Evolutionary conservation across 257 asterid species (phyloP), one percentile per base, ranked within the genome.

Genomic region (Gentiana straminea): DNA sequence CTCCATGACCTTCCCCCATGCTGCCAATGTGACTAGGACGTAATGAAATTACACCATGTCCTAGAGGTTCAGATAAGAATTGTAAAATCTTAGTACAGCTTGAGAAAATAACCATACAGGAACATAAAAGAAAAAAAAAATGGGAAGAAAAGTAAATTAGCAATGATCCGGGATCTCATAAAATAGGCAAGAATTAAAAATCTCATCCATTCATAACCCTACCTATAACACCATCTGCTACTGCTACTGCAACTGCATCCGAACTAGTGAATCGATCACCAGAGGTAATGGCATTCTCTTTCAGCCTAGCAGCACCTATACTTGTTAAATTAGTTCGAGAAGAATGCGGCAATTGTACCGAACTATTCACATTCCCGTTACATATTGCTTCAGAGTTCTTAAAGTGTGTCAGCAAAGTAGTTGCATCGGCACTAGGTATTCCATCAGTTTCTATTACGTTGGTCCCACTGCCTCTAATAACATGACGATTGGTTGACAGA

Each of bases 381-480:
- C 77, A 74, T 70, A 52, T 64, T 43, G 73, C 64, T 62, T 79
- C 84, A 45, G 68, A 72, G 33, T 71, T 86, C 77, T 82, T 79
- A 69, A 73, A 57, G 62, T 71, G 75, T 38, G 68, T 73, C 52
- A 64, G 52, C 51, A 77, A 47, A 44, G 75, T 77, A 44, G 75
- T 77, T 43, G 76, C 80, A 70, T 77, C 80, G 32, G 63, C 70
- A 55, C 57, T 67, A 12, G 86, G 89, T 66, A 86, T 80, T 66
- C 82, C 82, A 69, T 80, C 90, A 66, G 80, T 78, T 64, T 81
- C 95, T 54, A 53, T 74, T 51, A 68, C 54, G 68, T 68, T 63
- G 34, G 80, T 57, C 45, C 71, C 67, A 35, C 61, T 54, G 48
- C 58, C 69, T 78, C 76, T 78, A 36, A 58, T 24, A 36, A 68